Evolutionary conservation across 192 early-diverging fungal genomes (phyloP).

Genomic region (Backusella australiensis): DNA sequence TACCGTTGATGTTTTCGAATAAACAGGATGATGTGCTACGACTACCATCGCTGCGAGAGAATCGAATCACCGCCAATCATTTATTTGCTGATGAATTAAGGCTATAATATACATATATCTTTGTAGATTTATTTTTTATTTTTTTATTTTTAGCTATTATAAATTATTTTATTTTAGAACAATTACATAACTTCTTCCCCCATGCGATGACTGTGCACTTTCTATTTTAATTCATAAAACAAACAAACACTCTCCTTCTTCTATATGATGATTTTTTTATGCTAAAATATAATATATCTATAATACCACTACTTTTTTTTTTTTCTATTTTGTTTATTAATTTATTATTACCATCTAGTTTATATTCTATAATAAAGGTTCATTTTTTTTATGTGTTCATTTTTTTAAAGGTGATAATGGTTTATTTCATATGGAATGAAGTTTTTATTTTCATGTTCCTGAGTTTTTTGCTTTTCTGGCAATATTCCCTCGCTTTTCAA

Average conservation of each 20-base stretch:
- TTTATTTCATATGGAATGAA: too few relatives aligned
- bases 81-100: not conserved
- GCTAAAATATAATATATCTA: not conserved
- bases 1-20: not conserved
- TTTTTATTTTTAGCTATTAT: not conserved
- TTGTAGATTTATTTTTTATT: not conserved
- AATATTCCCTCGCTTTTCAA: not conserved
- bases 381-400: too few relatives aligned
- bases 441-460: not conserved
- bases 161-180: not conserved
- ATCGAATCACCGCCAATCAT: not conserved
- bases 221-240: not conserved
- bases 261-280: not conserved
- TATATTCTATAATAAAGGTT: too few relatives aligned
- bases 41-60: not conserved
- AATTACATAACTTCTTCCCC: not conserved
- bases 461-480: not conserved
- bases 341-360: not conserved
- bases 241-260: not conserved
- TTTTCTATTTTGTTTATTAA: not conserved
- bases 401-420: too few relatives aligned
- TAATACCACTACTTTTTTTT: not conserved
- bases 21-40: not conserved
- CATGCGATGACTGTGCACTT: not conserved
- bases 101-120: not conserved